Evolutionary conservation across 1,284 basidiomycete species (phyloP), one percentile per base, ranked within the genome.

Genomic region (Sporisorium graminicola): DNA sequence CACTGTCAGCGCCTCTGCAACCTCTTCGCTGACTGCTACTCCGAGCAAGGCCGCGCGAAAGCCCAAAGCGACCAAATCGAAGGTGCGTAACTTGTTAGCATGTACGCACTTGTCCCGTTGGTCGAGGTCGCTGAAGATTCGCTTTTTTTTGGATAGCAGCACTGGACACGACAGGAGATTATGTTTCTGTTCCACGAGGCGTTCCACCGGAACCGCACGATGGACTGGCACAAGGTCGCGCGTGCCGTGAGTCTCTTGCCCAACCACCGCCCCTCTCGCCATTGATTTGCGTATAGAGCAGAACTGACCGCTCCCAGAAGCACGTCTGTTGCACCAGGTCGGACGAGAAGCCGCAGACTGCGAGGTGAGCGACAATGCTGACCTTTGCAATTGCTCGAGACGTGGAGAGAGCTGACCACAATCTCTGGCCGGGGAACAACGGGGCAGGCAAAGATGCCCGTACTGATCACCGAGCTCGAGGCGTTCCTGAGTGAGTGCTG

Each of bases 181-280:
- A 62, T 71, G 63, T 37, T 51, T 5, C 22, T 71, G 14, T 71
- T 71, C 51, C 18, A 37, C 63, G 43, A 58, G 27, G 33, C 65
- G 20, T 71, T 29, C 22, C 50, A 37, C 5, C 63, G 51, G 4
- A 54, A 58, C 10, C 50, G 37, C 20, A 10, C 33, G 13, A 10
- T 51, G 13, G 63, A 65, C 20, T 71, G 58, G 58, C 27, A 50
- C 10, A 20, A 22, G 6, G 58, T 61, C 13, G 44, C 55, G 18
- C 63, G 69, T n/a, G 13, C 14, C 2, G 68, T 71, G 46, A 58
- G 63, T 50, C 1, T 1, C 18, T 26, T 14, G 5, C 13, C 10
- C n/a, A n/a, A n/a, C n/a, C n/a, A n/a, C n/a, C n/a, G n/a, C n/a
- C n/a, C n/a, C n/a, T n/a, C n/a, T n/a, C n/a, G n/a, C n/a, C n/a